Conservation (phyloP, 164 flowering plant species). For the Vitis cinerea region DNA sequence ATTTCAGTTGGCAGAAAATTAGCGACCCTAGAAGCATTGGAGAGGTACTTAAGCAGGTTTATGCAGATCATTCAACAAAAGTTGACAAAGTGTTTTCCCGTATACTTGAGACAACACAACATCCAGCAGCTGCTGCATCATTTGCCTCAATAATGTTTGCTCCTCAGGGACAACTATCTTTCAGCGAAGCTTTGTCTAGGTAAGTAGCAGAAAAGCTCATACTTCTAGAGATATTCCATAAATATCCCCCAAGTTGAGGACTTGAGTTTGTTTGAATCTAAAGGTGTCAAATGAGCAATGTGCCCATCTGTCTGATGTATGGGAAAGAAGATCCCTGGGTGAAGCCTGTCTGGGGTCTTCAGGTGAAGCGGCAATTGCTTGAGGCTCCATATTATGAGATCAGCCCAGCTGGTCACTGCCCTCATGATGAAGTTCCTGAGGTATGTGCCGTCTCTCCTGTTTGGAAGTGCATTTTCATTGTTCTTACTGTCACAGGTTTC, state of each 20-base stretch:
- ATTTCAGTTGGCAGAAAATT: conserved; percentile 81
- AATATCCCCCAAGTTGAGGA: conserved; percentile 7
- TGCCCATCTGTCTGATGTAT: conserved; percentile 85
- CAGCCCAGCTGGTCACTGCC: conserved; percentile 99
- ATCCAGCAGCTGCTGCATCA: conserved; percentile 99
- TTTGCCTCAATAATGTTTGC: conserved; percentile 96
- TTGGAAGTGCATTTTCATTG: neutral
- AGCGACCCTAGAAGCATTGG: conserved; percentile 84
- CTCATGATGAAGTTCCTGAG: conserved; percentile 99
- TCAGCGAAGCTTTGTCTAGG: conserved; percentile 71
- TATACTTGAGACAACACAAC: conserved; percentile 71
- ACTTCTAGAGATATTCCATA: neutral
- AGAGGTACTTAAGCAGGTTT: conserved; percentile 80
- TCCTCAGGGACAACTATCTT: conserved; percentile 77
- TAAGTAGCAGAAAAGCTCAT: conserved; percentile 16
- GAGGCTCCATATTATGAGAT: conserved; percentile 91
- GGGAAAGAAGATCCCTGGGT: conserved; percentile 99
- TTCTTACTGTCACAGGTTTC: neutral
- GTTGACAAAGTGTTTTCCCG: conserved; percentile 79
- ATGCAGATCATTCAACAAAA: conserved; percentile 82
- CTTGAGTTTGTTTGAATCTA: neutral
- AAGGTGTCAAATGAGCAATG: conserved; percentile 60
- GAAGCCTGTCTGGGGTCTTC: conserved; percentile 78
- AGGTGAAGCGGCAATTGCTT: conserved; percentile 71
- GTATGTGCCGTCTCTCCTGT: conserved; percentile 30